phyloP scores from a whole-genome alignment of 1,284 basidiomycete species.

The Pascua sp. region DNA sequence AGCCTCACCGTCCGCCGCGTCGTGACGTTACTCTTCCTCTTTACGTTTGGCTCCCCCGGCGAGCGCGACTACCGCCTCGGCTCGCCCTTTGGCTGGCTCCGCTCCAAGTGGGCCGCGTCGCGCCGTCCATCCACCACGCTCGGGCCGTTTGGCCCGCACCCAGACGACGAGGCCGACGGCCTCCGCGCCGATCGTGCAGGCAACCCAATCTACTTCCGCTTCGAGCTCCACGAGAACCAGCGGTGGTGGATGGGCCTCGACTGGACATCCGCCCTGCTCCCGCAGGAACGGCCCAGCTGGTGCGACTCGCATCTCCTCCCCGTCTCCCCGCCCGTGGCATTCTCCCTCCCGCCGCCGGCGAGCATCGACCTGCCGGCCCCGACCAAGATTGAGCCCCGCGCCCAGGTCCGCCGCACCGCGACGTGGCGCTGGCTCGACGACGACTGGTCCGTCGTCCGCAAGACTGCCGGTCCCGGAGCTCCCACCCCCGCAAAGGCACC shows the following conservation, averaged over 20 bases:
- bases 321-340: slow-evolving; percentile 53
- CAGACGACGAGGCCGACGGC: slow-evolving; percentile 25
- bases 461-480: neutral
- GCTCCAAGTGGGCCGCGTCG: slow-evolving; percentile 44
- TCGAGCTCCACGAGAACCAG: slow-evolving; percentile 89
- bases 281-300: slow-evolving; percentile 87
- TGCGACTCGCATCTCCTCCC: slow-evolving; percentile 53
- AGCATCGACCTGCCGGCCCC: slow-evolving; percentile 51
- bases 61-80: slow-evolving; percentile 28
- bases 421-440: slow-evolving; percentile 81
- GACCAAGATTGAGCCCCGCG: slow-evolving; percentile 35
- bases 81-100: slow-evolving; percentile 39
- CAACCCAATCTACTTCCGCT: slow-evolving; percentile 65
- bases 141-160: slow-evolving; percentile 14
- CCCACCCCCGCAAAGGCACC: neutral
- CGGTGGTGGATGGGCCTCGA: slow-evolving; percentile 72
- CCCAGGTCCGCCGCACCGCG: slow-evolving; percentile 63
- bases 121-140: slow-evolving; percentile 42
- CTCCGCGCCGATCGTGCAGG: slow-evolving; percentile 22
- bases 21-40: slow-evolving; percentile 36
- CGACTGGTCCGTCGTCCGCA: slow-evolving; percentile 66
- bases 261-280: slow-evolving; percentile 89
- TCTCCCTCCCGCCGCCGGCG: slow-evolving; percentile 47
- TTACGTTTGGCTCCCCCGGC: slow-evolving; percentile 44
- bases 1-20: slow-evolving; percentile 39